Percentiles rank a stretch among this genome's conserved stretches.
Conservation (phyloP, 768 basidiomycete species). For the Hebeloma cylindrosporum region DNA sequence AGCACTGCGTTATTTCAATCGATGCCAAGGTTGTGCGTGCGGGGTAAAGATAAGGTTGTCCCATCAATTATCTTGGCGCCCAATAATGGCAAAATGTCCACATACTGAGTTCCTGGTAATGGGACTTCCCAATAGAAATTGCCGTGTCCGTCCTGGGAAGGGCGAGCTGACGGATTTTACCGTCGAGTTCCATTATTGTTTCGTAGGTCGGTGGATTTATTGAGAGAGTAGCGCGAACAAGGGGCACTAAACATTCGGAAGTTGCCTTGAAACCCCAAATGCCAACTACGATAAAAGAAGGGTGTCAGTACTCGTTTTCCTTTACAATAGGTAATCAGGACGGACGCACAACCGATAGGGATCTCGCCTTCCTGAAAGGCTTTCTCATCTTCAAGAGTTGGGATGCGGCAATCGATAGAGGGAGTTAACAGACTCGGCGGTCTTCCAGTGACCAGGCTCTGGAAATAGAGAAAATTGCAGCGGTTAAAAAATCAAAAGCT, state of each 20-base stretch:
- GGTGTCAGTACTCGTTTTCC: conserved; percentile 5
- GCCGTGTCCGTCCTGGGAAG: conserved; percentile 30
- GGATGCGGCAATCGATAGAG: conserved; percentile 47
- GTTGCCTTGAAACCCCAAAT: conserved; percentile 46
- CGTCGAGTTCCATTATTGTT: conserved; percentile 47
- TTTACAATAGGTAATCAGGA: neutral
- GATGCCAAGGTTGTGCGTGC: too few relatives aligned
- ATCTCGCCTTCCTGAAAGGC: conserved; percentile 42
- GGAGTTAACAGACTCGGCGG: conserved; percentile 45
- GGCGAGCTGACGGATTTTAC: conserved; percentile 43
- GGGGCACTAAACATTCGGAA: conserved; percentile 41
- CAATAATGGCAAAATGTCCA: too few relatives aligned
- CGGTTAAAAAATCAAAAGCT: neutral
- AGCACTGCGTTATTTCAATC: conserved; percentile 37
- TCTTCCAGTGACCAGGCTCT: conserved; percentile 50
- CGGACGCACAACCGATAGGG: conserved; percentile 43
- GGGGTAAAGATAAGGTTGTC: too few relatives aligned
- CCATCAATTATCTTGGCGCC: too few relatives aligned
- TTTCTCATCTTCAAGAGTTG: conserved; percentile 46
- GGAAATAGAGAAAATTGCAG: neutral
- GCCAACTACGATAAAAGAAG: conserved; percentile 35
- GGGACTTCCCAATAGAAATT: conserved; percentile 40
- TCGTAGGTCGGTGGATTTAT: conserved; percentile 47
- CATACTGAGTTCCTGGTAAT: conserved; percentile 48
- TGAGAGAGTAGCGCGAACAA: conserved; percentile 40